Evolutionary conservation across 495 filamentous ascomycete genomes (phyloP), one percentile per base, ranked within the genome.

Genomic region (Hypoxylon perforatum): DNA sequence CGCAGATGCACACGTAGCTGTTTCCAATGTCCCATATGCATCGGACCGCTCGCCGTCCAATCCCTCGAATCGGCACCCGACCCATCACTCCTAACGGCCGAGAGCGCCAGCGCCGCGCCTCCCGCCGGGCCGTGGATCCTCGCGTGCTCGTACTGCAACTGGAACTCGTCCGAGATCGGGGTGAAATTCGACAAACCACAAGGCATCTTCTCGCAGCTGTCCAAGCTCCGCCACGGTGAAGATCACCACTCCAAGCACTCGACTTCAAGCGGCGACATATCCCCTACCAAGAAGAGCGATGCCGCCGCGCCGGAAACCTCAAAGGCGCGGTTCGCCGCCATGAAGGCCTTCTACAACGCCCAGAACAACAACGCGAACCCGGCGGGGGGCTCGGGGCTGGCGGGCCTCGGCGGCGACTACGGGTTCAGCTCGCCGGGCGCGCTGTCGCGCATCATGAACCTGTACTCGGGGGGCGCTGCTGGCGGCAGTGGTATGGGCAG

Each of bases 1-100:
- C n/a, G 18, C 64, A 98, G 95, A 73, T 99, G 95, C 72, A 92
- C 92, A 15, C 86, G 95, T 61, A 97, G 92, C 71, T 99, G 95
- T 76, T 97, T 94, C 81, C 91, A 94, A 73, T 99, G 95, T 68
- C 96, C 95, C 1, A 78, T 90, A 58, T 99, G 95, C 75, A 88
- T 89, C n/a, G 86, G 92, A 1, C 90, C 91, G 18, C 82, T 97
- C 9, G 81, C 87, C 18, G 89, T 96, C 41, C 90, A 84, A 54
- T 85, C 86, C 18, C 75, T 92, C 60, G 88, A 90, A 62, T 67
- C 76, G n/a, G 72, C 76, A 4, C 76, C 81, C 30, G 82, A 85
- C 49, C 64, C 79, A 44, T 75, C 66, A 41, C 74, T 78, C 53
- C 75, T 82, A 12, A 61, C 75, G 10, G 74, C 75, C 15, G 80